Evolutionary conservation across 2,329 filamentous ascomycete genomes (phyloP).

Genomic region (Arthrobotrys musiformis): DNA sequence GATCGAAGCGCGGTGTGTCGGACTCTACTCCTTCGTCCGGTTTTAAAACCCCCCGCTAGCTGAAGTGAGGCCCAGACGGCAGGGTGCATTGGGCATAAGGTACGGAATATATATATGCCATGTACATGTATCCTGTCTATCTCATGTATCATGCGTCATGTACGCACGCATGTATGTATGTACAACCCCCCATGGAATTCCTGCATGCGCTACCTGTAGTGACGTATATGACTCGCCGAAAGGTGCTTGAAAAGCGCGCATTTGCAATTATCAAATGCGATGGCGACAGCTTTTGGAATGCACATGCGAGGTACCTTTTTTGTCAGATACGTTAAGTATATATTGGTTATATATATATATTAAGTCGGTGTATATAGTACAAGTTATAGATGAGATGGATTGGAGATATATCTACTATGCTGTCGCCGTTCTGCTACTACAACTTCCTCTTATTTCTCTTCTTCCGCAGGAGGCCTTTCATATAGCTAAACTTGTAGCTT

Average conservation of each 20-base stretch:
- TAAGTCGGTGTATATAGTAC: too few relatives aligned
- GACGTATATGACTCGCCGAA: not conserved
- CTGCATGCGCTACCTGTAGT: not conserved
- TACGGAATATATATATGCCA: not conserved
- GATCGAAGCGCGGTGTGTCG: not conserved
- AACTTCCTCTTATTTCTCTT: not conserved
- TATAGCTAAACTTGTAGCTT: not conserved
- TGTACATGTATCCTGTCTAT: not conserved
- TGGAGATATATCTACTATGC: conserved; percentile 42
- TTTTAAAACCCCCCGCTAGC: not conserved
- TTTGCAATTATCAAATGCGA: not conserved
- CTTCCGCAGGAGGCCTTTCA: not conserved
- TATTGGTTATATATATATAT: not conserved
- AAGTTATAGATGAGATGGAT: conserved; percentile 26
- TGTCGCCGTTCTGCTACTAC: not conserved
- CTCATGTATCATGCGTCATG: not conserved
- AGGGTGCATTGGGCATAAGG: not conserved
- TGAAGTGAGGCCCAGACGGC: not conserved
- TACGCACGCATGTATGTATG: too few relatives aligned
- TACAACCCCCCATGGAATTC: not conserved
- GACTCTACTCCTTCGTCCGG: not conserved
- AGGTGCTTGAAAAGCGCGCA: too few relatives aligned
- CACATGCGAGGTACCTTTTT: too few relatives aligned
- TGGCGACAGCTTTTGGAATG: not conserved
- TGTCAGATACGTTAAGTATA: not conserved